Evolutionary conservation across 2,329 filamentous ascomycete species (phyloP), one percentile per base, ranked within the genome.

Genomic region (Periconia macrospinosa): DNA sequence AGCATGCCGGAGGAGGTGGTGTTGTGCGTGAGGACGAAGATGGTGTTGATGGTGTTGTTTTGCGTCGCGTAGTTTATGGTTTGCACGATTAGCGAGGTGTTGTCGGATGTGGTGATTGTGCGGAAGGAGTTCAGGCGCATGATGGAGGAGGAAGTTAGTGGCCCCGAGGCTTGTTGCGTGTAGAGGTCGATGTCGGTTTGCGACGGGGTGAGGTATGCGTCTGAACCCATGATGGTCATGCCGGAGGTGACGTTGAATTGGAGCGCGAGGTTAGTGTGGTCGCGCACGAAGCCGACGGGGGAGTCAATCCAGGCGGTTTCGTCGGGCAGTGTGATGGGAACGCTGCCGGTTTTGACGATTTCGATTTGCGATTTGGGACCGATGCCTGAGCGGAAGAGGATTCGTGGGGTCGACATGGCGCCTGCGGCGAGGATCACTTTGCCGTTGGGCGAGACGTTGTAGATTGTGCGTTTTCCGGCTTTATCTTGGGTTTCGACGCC

Each of bases 91-190:
- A 56, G 58, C n/a, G 54, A 58, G 45, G 59, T 55, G 5, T 74
- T 74, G 14, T 75, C 70, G 14, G 67, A 68, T 41, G 66, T 68
- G 45, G 70, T 70, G 13, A 76, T 61, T 18, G 67, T 73, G 3
- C 75, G 75, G 74, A 75, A 77, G 66, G 74, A 70, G 68, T 75
- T 72, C 50, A 79, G 62, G n/a, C 78, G 68, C 55, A 77, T 76
- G 33, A 69, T 70, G 7, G 44, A 37, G 0, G 69, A 66, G 53
- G 78, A 73, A 1, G 75, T 66, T 30, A 79, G 64, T 3, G 76
- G 69, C 19, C 78, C 77, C 1, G 60, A 49, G n/a, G 57, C 62
- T 14, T 59, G 47, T 6, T 50, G 50, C 6, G 47, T 49, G 43
- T 58, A 66, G 13, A 64, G 55, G 15, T 53, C 50, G 13, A 60